These are phyloP conservation scores for Simplicillium aogashimaense DNA, from an alignment of 2,329 filamentous ascomycete species.

Conservation along the genomic window DNA sequence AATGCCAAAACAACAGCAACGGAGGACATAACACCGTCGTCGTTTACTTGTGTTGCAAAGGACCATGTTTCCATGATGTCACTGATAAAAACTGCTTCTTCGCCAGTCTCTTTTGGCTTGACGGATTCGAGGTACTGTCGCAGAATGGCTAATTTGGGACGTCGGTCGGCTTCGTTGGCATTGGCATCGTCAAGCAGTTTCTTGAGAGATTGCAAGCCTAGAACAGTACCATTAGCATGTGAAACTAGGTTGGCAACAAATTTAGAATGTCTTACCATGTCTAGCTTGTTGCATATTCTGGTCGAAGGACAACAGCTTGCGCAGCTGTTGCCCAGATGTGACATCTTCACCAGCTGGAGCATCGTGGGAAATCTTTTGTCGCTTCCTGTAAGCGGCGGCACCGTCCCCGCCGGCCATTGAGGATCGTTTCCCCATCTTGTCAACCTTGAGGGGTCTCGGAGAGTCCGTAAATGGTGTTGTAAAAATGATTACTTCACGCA, in stretches of 20 bases:
- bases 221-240: neutral
- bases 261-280: slow-evolving; percentile 40
- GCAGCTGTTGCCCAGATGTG: slow-evolving; percentile 54
- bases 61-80: slow-evolving; percentile 86
- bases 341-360: slow-evolving; percentile 52
- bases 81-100: slow-evolving; percentile 52
- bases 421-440: slow-evolving; percentile 34
- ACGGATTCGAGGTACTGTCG: slow-evolving; percentile 56
- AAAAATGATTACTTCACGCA: no score
- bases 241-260: no score
- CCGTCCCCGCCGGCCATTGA: slow-evolving; percentile 25
- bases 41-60: slow-evolving; percentile 68
- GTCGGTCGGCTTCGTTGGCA: slow-evolving; percentile 31
- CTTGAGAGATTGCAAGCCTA: slow-evolving; percentile 61
- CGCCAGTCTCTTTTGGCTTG: slow-evolving; percentile 32
- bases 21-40: slow-evolving; percentile 71
- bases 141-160: slow-evolving; percentile 45
- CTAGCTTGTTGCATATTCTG: slow-evolving; percentile 59
- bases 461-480: neutral
- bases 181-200: slow-evolving; percentile 58
- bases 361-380: slow-evolving; percentile 46
- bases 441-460: neutral
- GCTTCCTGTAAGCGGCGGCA: slow-evolving; percentile 35
- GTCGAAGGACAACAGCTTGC: slow-evolving; percentile 58
- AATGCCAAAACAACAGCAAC: slow-evolving; percentile 74